Evolutionary conservation across 768 basidiomycete genomes (phyloP).

Genomic region (Kwoniella dendrophila): DNA sequence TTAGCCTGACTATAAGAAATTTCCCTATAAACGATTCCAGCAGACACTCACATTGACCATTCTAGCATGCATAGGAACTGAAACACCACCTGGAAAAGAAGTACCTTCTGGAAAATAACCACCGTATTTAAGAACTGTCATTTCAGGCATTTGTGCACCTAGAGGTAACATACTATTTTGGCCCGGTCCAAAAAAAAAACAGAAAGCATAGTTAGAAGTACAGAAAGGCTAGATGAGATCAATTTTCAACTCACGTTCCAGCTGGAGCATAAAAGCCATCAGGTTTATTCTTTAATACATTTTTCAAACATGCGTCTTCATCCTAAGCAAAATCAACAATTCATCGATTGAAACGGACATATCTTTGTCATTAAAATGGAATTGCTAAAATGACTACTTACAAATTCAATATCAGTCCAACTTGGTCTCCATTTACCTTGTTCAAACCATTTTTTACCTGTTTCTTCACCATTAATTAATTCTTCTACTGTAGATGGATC

Average conservation of each 20-base stretch:
- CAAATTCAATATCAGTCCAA: slow-evolving; percentile 52
- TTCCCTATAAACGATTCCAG: not conserved
- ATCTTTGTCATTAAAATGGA: not conserved
- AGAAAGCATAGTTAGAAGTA: no score
- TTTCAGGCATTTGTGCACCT: slow-evolving; percentile 49
- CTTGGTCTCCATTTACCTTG: slow-evolving; percentile 45
- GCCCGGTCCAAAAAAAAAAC: no score
- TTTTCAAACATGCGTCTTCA: slow-evolving; percentile 47
- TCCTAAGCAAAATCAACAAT: slow-evolving; percentile 25
- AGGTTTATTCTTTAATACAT: slow-evolving; percentile 37
- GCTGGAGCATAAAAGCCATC: slow-evolving; percentile 51
- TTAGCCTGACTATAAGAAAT: not conserved
- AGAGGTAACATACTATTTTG: slow-evolving; percentile 45
- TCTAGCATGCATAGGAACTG: slow-evolving; percentile 53
- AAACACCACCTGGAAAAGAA: slow-evolving; percentile 52
- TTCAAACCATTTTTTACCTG: slow-evolving; percentile 35
- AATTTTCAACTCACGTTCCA: slow-evolving; percentile 44
- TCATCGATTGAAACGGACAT: not conserved
- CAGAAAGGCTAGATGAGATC: no score
- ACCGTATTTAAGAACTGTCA: slow-evolving; percentile 54
- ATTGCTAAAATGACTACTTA: slow-evolving; percentile 17
- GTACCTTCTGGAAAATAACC: slow-evolving; percentile 55
- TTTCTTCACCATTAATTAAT: slow-evolving; percentile 24
- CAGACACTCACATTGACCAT: slow-evolving; percentile 49
- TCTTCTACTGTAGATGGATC: slow-evolving; percentile 41